Evolutionary conservation across 805 yeast genomes (phyloP), one percentile per base, ranked within the genome.

Genomic region (Starmerella kuoi): DNA sequence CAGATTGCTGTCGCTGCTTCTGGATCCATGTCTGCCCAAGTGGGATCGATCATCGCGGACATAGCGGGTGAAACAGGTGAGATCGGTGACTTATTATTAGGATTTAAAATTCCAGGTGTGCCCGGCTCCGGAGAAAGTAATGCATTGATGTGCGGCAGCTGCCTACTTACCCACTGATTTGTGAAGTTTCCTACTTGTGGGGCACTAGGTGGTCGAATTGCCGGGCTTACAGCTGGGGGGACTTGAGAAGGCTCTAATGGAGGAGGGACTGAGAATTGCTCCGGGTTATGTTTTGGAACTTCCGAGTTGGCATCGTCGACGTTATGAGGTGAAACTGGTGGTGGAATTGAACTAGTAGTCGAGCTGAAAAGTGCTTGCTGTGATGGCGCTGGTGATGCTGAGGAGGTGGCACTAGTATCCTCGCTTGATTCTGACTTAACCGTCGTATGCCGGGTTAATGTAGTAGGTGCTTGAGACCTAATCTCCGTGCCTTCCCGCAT

Each of bases 401-500:
- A 34, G 25, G 37, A 19, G 37, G 15, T 17, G 27, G 20, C 17
- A 19, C 33, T 30, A 30, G 9, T 9, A 9, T 30, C 33, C 18
- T 9, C 33, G 8, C 18, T 30, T n/a, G 8, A 8, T 15, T 30
- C 33, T n/a, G 11, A 7, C 18, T 15, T 30, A 8, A 30, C 12
- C 12, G 18, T 14, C 18, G 36, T 41, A 8, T 5, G 44, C 25
- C 31, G 35, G 1, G 53, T 54, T 19, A 61, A 55, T 3, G 52
- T 53, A 0, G 63, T 54, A 7, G 65, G 65, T 1, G 64, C 64
- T 19, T 54, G 59, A 7, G 62, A 57, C 24, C 55, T 51, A 80
- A 86, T 81, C 12, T 95, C 95, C 46, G 85, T 83, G 58, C 83
- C 80, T 51, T 84, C 88, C 52, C 95, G 66, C 54, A 91, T 64